Conservation (phyloP, 306 rosid species). For the Sindora glabra region DNA sequence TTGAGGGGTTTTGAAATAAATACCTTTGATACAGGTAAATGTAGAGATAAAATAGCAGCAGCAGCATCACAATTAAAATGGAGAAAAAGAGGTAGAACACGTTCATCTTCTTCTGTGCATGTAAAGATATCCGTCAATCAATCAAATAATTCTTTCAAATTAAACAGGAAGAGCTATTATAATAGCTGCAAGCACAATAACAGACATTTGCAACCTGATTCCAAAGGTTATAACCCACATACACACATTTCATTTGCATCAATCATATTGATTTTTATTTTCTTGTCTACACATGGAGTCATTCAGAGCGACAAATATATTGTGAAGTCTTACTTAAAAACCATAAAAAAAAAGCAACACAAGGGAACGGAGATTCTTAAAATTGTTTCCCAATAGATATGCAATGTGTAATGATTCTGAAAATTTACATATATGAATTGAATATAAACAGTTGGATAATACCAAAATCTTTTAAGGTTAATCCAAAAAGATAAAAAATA, state of each 20-base stretch:
- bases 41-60: constrained; percentile 79
- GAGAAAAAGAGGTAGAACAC: constrained; percentile 64
- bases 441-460: neutral
- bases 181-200: neutral
- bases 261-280: constrained; percentile 3
- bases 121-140: constrained; percentile 1
- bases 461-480: neutral
- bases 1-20: neutral
- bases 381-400: neutral
- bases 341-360: neutral
- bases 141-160: neutral
- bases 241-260: neutral
- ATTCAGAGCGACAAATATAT: neutral
- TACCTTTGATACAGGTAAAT: constrained; percentile 80
- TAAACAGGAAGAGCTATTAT: neutral
- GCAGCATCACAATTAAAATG: constrained; percentile 74
- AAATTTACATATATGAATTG: neutral
- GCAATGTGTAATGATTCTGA: neutral
- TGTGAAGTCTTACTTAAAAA: neutral
- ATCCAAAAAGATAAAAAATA: neutral
- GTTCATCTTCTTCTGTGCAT: constrained; percentile 51
- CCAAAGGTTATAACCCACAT: neutral
- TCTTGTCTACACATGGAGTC: neutral
- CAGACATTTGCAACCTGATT: neutral
- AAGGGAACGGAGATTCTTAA: neutral